Evolutionary conservation across 2,329 filamentous ascomycete genomes (phyloP).

Genomic region (Aspergillus sp.): DNA sequence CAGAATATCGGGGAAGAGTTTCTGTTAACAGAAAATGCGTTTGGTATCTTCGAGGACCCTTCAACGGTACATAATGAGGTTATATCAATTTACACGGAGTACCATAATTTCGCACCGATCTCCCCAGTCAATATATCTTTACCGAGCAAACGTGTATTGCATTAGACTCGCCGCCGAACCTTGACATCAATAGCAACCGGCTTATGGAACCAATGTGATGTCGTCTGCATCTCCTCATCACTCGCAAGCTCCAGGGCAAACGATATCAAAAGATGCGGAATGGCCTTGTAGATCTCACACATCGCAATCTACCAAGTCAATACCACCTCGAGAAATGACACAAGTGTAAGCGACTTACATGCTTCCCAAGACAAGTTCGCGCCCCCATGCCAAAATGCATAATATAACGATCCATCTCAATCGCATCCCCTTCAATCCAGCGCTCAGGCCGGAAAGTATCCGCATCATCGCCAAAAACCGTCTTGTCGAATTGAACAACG

Average conservation of each 20-base stretch:
- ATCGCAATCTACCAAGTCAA: constrained; percentile 12
- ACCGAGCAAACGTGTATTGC: too few species aligned
- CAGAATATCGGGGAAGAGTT: too few species aligned
- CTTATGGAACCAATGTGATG: constrained; percentile 17
- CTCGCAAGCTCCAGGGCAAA: constrained; percentile 12
- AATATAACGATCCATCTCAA: constrained; percentile 1
- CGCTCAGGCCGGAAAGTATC: not conserved
- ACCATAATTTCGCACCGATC: too few species aligned
- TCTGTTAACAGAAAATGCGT: too few species aligned
- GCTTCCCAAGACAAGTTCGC: constrained; percentile 13
- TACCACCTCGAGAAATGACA: not conserved
- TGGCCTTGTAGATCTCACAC: constrained; percentile 18
- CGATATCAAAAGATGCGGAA: constrained; percentile 11
- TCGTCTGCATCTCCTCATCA: constrained; percentile 6
- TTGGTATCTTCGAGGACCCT: too few species aligned
- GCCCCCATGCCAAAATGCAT: constrained; percentile 14
- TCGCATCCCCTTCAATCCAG: not conserved
- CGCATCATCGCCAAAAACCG: constrained; percentile 2
- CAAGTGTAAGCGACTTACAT: not conserved
- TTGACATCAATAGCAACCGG: constrained; percentile 5
- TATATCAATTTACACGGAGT: too few species aligned
- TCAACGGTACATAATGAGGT: too few species aligned
- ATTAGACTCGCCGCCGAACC: not conserved
- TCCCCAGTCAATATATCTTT: too few species aligned
- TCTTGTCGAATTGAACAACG: constrained; percentile 6